phyloP scores from a whole-genome alignment of 768 basidiomycete genomes.

The Lentinula sp. region DNA sequence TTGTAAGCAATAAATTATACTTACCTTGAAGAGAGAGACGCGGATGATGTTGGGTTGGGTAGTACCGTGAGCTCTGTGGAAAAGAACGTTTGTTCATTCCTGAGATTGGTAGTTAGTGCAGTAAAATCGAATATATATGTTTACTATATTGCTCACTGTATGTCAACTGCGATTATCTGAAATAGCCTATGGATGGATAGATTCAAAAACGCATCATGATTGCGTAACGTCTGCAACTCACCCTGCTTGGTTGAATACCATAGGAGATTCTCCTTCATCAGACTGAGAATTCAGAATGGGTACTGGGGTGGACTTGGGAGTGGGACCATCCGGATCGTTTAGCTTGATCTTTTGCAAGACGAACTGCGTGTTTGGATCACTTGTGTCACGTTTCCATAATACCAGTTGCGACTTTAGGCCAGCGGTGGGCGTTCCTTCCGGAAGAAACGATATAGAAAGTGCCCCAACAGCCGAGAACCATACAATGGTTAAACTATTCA shows the following conservation, averaged over 20 bases:
- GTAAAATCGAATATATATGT: too few relatives aligned
- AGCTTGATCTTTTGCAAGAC: slow-evolving; percentile 2
- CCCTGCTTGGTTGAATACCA: neutral
- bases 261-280: neutral
- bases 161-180: neutral
- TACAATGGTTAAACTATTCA: neutral
- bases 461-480: neutral
- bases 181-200: neutral
- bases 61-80: neutral
- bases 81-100: neutral
- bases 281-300: neutral
- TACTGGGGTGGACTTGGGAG: neutral
- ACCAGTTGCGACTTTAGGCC: neutral
- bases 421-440: neutral
- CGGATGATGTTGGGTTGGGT: slow-evolving; percentile 1
- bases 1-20: neutral
- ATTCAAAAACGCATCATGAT: neutral
- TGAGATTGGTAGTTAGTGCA: neutral
- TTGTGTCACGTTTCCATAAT: neutral
- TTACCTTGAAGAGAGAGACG: neutral
- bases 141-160: neutral
- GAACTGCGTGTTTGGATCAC: neutral
- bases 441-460: neutral
- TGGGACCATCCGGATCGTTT: neutral
- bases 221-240: neutral